phyloP scores from a whole-genome alignment of 257 asterid species.

The Vinca minor region DNA sequence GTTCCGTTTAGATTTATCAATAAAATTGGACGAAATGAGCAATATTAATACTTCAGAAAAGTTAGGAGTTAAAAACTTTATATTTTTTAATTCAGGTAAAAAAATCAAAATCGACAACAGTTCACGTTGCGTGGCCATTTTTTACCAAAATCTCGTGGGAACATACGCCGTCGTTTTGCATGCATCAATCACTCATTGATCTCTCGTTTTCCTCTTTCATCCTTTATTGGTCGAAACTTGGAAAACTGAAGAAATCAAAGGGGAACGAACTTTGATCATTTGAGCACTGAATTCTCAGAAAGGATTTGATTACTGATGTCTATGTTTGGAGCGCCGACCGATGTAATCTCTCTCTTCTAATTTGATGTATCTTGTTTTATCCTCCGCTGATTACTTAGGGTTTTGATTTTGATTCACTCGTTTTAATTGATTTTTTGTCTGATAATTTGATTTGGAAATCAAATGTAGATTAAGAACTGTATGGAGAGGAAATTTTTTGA shows the following conservation, averaged over 20 bases:
- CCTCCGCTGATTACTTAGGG: background rate
- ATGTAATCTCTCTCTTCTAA: slow-evolving; percentile 3
- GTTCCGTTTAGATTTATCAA: too few species aligned
- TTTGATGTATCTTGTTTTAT: too few species aligned
- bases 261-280: background rate
- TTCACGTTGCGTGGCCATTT: too few species aligned
- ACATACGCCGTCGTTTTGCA: too few species aligned
- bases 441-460: background rate
- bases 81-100: too few species aligned
- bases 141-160: too few species aligned
- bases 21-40: too few species aligned
- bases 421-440: background rate
- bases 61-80: too few species aligned
- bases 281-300: background rate
- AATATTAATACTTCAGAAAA: too few species aligned
- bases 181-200: background rate
- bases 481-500: background rate
- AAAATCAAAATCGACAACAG: too few species aligned
- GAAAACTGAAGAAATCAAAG: background rate
- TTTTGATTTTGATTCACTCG: slow-evolving; percentile 5
- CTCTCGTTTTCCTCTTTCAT: background rate
- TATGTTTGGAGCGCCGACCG: slow-evolving; percentile 19
- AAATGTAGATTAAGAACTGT: too few species aligned
- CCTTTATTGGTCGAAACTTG: background rate
- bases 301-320: slow-evolving; percentile 11